phyloP scores from a whole-genome alignment of 2,329 filamentous ascomycete species.

The Colletotrichum ledebouriae region DNA sequence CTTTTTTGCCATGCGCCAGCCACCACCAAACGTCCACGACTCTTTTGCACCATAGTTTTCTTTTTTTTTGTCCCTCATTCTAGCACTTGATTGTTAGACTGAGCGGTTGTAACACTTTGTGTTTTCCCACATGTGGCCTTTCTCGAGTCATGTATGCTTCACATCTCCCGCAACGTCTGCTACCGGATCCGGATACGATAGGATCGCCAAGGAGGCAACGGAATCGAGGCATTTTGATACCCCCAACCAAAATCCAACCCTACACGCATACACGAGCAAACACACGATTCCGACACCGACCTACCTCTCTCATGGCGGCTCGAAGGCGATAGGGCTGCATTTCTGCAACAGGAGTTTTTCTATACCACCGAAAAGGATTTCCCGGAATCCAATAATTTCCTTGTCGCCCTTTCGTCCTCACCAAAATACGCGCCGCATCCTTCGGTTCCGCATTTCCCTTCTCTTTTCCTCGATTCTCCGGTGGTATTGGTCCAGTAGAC shows the following conservation, averaged over 20 bases:
- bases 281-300: conserved; percentile 40
- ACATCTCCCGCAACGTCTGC: conserved; percentile 41
- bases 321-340: conserved; percentile 29
- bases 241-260: conserved; percentile 43
- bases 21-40: conserved; percentile 28
- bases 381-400: conserved; percentile 17
- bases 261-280: conserved; percentile 39
- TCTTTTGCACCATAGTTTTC: conserved; percentile 40
- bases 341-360: conserved; percentile 36
- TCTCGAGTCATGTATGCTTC: conserved; percentile 44
- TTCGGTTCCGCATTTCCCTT: conserved; percentile 34
- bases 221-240: conserved; percentile 44
- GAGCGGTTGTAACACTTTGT: conserved; percentile 42
- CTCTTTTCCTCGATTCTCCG: conserved; percentile 27
- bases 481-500: conserved; percentile 33
- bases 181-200: conserved; percentile 37
- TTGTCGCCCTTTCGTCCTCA: conserved; percentile 17
- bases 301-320: conserved; percentile 27
- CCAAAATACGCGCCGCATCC: conserved; percentile 28
- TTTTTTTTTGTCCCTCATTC: conserved; percentile 24
- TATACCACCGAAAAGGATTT: conserved; percentile 34
- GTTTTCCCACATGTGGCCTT: conserved; percentile 42
- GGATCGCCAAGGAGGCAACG: conserved; percentile 41
- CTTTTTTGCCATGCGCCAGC: conserved; percentile 34
- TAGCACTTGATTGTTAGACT: conserved; percentile 39